Base-by-base conservation (phyloP, 768 basidiomycete species). In the Pleurotus sapidus region DNA sequence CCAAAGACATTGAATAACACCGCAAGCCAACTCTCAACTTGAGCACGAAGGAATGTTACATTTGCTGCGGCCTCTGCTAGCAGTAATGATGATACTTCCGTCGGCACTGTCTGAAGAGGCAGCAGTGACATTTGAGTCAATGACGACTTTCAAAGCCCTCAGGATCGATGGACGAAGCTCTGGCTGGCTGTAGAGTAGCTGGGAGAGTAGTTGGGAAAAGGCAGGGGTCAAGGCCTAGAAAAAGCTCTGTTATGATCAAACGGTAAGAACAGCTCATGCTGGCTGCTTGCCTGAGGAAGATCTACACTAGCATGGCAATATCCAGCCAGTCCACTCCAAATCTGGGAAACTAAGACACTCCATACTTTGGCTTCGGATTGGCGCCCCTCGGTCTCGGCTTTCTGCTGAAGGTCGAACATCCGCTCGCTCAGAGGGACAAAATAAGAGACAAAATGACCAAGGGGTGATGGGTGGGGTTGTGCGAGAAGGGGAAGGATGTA, bases 1-100 rank as follows among this genome's bases (percentile, higher is more conserved):
- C 89, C 83, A 72, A 96, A 98, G n/a, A 99, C 88, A 68, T 99
- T 99, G 78, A 98, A 95, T 46, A 97, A 77, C 4, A 98, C 94
- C 0, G 93, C 88, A 34, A 98, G 83, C 89, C 97, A 95, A 65
- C 93, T 97, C 68, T 94, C 91, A 0, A 82, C 88, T 67, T 98
- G 89, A 0, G 78, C 79, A 42, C 81, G 83, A 55, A 98, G 76
- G 70, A 90, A 89, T 1, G 69, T 75, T 24, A 98, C 61, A 63
- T 95, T 95, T 46, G 74, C 75, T 30, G 72, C 64, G 2, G 91
- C 93, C 64, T 85, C 81, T 40, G 78, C 77, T 14, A n/a, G 76
- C 74, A 8, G 88, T 78, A 43, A 91, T 67, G 24, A 70, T 65
- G 57, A 70, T 15, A 48, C 61, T 51, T 56, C 76, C 57, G 60